Conservation (phyloP, 2,329 filamentous ascomycete genomes). For the Trichoderma koningii region DNA sequence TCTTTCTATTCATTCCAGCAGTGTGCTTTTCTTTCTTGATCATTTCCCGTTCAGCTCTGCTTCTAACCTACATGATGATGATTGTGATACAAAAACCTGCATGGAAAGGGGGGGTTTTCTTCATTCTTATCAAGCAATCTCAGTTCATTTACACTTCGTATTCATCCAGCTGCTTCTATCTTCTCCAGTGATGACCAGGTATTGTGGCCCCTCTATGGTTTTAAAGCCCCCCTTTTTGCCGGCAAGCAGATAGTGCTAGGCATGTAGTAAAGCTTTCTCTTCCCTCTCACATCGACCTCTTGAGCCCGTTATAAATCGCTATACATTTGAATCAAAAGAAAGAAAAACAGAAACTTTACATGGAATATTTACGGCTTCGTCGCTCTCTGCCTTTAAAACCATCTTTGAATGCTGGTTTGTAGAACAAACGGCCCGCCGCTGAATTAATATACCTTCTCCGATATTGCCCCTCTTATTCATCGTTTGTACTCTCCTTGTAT, state of each 20-base stretch:
- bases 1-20: background rate
- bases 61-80: too few relatives aligned
- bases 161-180: background rate
- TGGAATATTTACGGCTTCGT: background rate
- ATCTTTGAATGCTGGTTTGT: conserved; percentile 3
- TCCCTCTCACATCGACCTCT: background rate
- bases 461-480: background rate
- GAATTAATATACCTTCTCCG: conserved; percentile 14
- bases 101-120: background rate
- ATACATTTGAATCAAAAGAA: background rate
- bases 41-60: too few relatives aligned
- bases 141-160: background rate
- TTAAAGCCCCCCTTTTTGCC: background rate
- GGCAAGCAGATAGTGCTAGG: background rate
- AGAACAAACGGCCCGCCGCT: conserved; percentile 20
- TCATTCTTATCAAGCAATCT: background rate
- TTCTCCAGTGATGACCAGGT: background rate
- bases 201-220: conserved; percentile 1
- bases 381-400: background rate
- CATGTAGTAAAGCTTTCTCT: background rate
- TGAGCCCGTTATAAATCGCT: conserved; percentile 7
- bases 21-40: too few relatives aligned
- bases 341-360: background rate
- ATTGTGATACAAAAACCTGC: too few relatives aligned
- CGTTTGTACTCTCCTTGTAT: background rate